These are phyloP conservation scores for Mycena latifolia DNA, from an alignment of 768 basidiomycete genomes.

Conservation along the genomic window DNA sequence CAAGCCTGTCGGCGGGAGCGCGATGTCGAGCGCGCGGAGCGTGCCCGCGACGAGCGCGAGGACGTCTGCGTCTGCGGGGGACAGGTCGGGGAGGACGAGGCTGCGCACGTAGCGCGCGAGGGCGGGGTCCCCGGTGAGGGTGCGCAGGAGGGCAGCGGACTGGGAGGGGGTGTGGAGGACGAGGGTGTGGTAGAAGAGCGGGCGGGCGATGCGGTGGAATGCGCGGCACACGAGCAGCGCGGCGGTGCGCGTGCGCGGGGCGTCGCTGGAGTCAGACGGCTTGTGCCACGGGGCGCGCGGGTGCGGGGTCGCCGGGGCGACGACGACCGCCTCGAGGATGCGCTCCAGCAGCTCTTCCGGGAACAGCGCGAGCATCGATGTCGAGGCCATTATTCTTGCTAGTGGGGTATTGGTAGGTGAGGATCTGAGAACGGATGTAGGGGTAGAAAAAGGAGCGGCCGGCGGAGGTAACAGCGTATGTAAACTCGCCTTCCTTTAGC, in stretches of 20 bases:
- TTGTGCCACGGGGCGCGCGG: constrained; percentile 43
- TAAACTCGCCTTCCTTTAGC: no score
- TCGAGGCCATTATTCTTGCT: no score
- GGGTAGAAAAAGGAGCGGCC: no score
- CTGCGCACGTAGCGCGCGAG: constrained; percentile 56
- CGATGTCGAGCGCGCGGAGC: constrained; percentile 50
- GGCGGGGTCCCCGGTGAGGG: constrained; percentile 51
- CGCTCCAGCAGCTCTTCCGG: constrained; percentile 59
- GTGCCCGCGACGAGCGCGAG: constrained; percentile 40
- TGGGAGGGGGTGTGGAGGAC: constrained; percentile 56
- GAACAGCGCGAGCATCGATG: constrained; percentile 27
- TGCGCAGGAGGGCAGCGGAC: constrained; percentile 51
- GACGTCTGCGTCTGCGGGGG: constrained; percentile 53
- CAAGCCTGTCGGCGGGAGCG: constrained; percentile 42
- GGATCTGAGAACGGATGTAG: no score
- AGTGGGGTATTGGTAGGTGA: no score
- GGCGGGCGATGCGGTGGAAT: constrained; percentile 68
- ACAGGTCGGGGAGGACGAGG: constrained; percentile 57
- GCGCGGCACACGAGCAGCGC: constrained; percentile 64
- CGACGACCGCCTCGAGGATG: constrained; percentile 51
- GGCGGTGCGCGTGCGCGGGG: constrained; percentile 43
- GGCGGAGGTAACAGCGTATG: no score
- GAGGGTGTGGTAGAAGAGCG: constrained; percentile 68
- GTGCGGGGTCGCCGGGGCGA: constrained; percentile 36
- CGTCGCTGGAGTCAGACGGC: constrained; percentile 28